Base-by-base conservation (phyloP, 768 basidiomycete species). In the Asterophora lycoperdoides region DNA sequence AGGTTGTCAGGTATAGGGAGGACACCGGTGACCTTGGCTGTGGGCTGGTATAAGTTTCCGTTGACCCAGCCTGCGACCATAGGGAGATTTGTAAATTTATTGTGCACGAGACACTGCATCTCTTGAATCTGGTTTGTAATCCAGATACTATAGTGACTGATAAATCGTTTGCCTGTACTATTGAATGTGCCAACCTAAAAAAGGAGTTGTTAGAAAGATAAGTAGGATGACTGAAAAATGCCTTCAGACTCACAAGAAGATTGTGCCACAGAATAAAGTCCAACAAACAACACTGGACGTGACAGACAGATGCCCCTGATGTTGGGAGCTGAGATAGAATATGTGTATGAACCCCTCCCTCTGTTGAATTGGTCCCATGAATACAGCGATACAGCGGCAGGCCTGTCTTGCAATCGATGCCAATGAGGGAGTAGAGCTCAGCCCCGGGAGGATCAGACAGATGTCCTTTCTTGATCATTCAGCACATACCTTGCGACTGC, bases 311-410 rank as follows among this genome's bases (percentile, higher is more conserved):
- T 8, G 49, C 55, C 8, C 56, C 61, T 29, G 53, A 63, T 3
- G 55, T 56, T 20, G 57, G 64, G 14, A 60, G 38, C 4, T 44
- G 49, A 29, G 59, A 42, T 1, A 46, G 52, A 8, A 68, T 51
- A 44, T 64, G 65, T 0, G 59, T 61, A 46, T 73, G 69, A 2
- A 73, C 64, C 8, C 65, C 66, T 18, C 70, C 68, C 53, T 72
- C 64, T 2, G 63, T 64, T 11, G 42, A 47, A 19, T 70, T 71
- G 7, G 71, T 69, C 0, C 67, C 68, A 3, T 58, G 49, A 0
- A 56, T 35, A 48, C 68, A 67, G 0, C 54, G 46, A 28, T 65
- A 68, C 4, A 66, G 51, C 1, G 63, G 55, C 1, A 66, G 49
- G 9, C 54, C 58, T 18, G 46, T 44, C 29, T 60, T 60, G 3